Percentiles rank a stretch among this genome's conserved stretches.
Conservation (phyloP, 306 rosid species). For the Inga oerstediana region DNA sequence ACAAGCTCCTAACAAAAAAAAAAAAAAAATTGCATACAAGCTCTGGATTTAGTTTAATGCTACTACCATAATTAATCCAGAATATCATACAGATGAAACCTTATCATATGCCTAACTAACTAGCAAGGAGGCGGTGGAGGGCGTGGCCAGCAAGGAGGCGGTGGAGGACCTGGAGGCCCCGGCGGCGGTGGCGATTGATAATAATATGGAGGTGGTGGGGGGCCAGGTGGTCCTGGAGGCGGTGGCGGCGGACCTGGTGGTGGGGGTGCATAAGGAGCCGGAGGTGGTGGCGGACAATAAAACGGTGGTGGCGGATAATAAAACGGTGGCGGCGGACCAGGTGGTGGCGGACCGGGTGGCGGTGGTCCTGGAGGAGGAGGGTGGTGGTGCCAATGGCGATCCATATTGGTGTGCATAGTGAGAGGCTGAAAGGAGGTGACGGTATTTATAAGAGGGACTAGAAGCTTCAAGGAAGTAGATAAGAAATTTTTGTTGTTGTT, state of each 20-base stretch:
- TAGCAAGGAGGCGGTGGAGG: conserved; percentile 2
- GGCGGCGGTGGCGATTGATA: background rate
- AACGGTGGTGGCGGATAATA: background rate
- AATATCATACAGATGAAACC: background rate
- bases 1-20: background rate
- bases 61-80: background rate
- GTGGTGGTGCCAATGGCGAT: background rate
- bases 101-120: background rate
- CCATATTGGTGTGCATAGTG: background rate
- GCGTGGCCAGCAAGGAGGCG: background rate
- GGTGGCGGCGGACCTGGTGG: background rate
- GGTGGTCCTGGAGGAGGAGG: background rate
- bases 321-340: background rate
- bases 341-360: background rate
- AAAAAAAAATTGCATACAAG: background rate
- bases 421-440: background rate
- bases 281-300: background rate
- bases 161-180: background rate
- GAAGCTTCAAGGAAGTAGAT: background rate
- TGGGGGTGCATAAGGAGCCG: background rate
- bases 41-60: background rate
- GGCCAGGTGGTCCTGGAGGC: background rate
- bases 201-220: background rate
- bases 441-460: background rate
- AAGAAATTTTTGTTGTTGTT: background rate